Evolutionary conservation across 345 rosid genomes (phyloP).

Genomic region (Carallia brachiata): DNA sequence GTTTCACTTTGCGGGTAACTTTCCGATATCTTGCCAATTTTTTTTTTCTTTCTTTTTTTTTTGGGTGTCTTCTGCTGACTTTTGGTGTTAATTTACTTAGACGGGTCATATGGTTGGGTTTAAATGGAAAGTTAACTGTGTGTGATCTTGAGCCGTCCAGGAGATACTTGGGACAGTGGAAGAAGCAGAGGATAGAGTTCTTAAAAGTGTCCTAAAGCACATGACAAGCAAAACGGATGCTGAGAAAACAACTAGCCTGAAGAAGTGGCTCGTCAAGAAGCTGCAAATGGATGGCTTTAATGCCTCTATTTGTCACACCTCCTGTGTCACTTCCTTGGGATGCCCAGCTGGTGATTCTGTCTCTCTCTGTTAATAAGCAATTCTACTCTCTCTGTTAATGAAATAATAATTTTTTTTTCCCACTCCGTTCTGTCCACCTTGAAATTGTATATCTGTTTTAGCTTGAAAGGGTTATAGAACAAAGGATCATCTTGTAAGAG

Average conservation of each 20-base stretch:
- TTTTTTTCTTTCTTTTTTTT: too few relatives aligned
- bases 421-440: not conserved
- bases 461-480: not conserved
- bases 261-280: slow-evolving; percentile 40
- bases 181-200: slow-evolving; percentile 33
- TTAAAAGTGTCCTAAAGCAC: slow-evolving; percentile 32
- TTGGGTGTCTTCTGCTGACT: too few relatives aligned
- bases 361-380: not conserved
- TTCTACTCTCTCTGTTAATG: not conserved
- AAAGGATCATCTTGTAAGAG: too few relatives aligned
- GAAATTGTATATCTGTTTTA: not conserved
- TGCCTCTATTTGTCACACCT: slow-evolving; percentile 49
- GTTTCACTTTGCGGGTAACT: slow-evolving; percentile 38
- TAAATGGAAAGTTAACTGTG: not conserved
- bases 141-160: slow-evolving; percentile 18
- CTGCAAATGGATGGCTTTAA: slow-evolving; percentile 45
- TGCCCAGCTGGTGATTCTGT: slow-evolving; percentile 44
- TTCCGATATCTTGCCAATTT: not conserved
- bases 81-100: not conserved
- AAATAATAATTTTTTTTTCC: not conserved
- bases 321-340: slow-evolving; percentile 46
- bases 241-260: slow-evolving; percentile 23
- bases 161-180: slow-evolving; percentile 34
- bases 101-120: not conserved
- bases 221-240: slow-evolving; percentile 31